Evolutionary conservation across 2,329 filamentous ascomycete genomes (phyloP).

Genomic region (Cladorrhinum sp.): DNA sequence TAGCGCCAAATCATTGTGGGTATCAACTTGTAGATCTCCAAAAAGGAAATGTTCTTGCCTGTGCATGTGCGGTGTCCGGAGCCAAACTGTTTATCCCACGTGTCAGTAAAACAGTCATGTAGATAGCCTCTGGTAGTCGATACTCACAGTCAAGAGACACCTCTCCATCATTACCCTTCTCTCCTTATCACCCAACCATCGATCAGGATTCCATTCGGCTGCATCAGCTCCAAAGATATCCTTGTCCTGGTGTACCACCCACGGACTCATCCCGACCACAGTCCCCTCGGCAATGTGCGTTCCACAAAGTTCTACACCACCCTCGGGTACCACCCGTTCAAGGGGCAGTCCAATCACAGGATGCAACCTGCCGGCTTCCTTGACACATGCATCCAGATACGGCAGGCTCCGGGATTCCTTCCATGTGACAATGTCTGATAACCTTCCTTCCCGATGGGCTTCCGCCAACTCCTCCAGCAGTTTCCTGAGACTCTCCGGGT

Average conservation of each 20-base stretch:
- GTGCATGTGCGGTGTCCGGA: slow-evolving; percentile 16
- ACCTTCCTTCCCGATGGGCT: slow-evolving; percentile 1
- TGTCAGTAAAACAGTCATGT: neutral
- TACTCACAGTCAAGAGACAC: slow-evolving; percentile 13
- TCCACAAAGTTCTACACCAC: slow-evolving; percentile 51
- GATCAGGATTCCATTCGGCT: slow-evolving; percentile 54
- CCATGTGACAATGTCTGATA: slow-evolving; percentile 14
- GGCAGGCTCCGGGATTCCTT: slow-evolving; percentile 24
- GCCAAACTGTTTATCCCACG: slow-evolving; percentile 16
- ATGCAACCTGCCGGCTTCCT: slow-evolving; percentile 63
- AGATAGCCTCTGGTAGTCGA: neutral
- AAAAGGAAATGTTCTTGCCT: slow-evolving; percentile 18
- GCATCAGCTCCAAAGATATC: slow-evolving; percentile 57
- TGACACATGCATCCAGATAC: slow-evolving; percentile 60
- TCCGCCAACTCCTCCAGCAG: slow-evolving; percentile 10
- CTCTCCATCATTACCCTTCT: slow-evolving; percentile 11
- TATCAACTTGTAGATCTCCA: slow-evolving; percentile 22
- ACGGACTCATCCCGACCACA: slow-evolving; percentile 59
- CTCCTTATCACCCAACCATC: slow-evolving; percentile 40
- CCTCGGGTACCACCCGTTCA: slow-evolving; percentile 57
- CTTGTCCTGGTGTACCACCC: slow-evolving; percentile 56
- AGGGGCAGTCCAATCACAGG: slow-evolving; percentile 58
- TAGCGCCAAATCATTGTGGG: slow-evolving; percentile 14
- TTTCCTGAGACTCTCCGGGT: slow-evolving; percentile 7
- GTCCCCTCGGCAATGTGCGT: slow-evolving; percentile 54